Evolutionary conservation across 768 basidiomycete genomes (phyloP), one percentile per base, ranked within the genome.

Genomic region (Macrolepiota fuliginosa): DNA sequence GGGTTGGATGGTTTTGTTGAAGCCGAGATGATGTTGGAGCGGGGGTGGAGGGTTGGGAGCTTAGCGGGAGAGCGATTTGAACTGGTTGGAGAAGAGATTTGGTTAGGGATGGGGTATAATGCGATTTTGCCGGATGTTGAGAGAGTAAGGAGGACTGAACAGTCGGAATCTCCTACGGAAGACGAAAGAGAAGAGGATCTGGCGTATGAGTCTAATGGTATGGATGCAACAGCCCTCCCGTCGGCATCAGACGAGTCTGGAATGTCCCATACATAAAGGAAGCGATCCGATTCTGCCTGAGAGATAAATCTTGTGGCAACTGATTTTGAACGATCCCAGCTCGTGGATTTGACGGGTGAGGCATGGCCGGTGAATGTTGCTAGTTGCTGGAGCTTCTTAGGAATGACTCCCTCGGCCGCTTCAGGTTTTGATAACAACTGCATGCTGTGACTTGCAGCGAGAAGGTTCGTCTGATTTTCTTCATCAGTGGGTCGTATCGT

Each of bases 301-400:
- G 89, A 86, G 55, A 85, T 70, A 69, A 90, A 87, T 29, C 78
- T 81, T 39, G 73, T 75, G 9, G 79, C 66, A 54, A 76, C 73
- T 29, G 69, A 66, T 62, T 74, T 70, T 15, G 77, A 76, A 12
- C 67, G 69, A 55, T 81, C 81, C 86, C 87, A 89, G 58, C 77
- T 76, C 12, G 87, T 67, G 29, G 73, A 71, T 63, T 75, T 81
- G 62, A 86, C 74, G 7, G 81, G 73, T 22, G 88, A 86, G 3
- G 86, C 84, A 66, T 90, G 89, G 0, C 89, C 89, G 19, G 83
- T 87, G 63, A 88, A 88, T 11, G 79, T 78, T 2, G 82, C 79
- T 5, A 81, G 40, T 63, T 79, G 77, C 50, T 70, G 73, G 15
- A 81, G 79, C 70, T 80, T 82, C 67, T 75, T 76, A 17, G 74